phyloP scores from a whole-genome alignment of 305 asterid species.

The Striga hermonthica region DNA sequence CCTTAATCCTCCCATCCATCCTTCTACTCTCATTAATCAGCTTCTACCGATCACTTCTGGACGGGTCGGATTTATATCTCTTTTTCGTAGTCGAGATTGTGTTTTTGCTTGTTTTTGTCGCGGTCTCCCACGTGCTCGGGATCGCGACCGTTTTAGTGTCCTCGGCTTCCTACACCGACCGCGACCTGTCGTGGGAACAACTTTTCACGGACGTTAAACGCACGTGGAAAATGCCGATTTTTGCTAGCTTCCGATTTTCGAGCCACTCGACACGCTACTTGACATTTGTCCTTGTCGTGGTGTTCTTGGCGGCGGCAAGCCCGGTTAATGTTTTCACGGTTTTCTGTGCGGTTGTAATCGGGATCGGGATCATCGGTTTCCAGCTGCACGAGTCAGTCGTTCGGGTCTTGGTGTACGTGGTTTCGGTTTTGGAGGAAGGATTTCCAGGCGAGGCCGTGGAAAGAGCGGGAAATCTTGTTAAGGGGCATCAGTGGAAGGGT shows the following conservation, averaged over 20 bases:
- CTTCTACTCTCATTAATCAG: constrained; percentile 26
- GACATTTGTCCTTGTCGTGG: neutral
- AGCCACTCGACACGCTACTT: neutral
- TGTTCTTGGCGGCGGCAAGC: neutral
- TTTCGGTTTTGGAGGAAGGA: constrained; percentile 44
- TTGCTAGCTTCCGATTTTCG: constrained; percentile 3
- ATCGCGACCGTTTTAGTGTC: constrained; percentile 35
- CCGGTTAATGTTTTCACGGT: constrained; percentile 17
- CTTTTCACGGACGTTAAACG: constrained; percentile 14
- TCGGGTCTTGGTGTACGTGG: constrained; percentile 34
- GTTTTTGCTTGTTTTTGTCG: neutral
- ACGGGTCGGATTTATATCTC: neutral
- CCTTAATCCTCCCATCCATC: constrained; percentile 30
- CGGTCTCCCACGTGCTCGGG: constrained; percentile 19
- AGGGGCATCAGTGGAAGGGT: constrained; percentile 46
- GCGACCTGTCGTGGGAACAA: constrained; percentile 21
- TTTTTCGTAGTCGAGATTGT: constrained; percentile 23
- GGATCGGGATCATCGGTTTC: neutral
- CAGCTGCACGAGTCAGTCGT: constrained; percentile 29
- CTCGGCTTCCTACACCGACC: constrained; percentile 27
- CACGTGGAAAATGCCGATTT: constrained; percentile 27
- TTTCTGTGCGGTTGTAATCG: neutral
- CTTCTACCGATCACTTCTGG: constrained; percentile 4
- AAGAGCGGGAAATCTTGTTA: constrained; percentile 40
- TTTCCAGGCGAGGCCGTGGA: constrained; percentile 36